A percentile compares a stretch with the other conserved stretches of the same genome.
phyloP scores from a whole-genome alignment of 495 filamentous ascomycete genomes.

The Hypoxylon subgilvum region DNA sequence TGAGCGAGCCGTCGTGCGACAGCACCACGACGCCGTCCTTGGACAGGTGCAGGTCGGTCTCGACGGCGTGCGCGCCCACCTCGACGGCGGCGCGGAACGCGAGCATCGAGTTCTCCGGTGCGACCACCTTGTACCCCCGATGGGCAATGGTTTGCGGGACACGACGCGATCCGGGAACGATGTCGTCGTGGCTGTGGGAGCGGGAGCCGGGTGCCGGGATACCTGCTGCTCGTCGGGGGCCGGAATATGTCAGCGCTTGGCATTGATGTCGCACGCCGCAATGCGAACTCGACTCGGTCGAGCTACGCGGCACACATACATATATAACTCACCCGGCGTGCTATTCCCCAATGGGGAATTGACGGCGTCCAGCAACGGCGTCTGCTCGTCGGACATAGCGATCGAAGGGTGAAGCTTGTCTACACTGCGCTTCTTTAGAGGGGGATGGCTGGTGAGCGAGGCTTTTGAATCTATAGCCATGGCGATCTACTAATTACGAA shows the following conservation, averaged over 20 bases:
- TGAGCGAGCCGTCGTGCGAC: constrained; percentile 71
- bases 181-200: not conserved
- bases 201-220: constrained; percentile 15
- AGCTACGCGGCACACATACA: not conserved
- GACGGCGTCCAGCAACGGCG: constrained; percentile 14
- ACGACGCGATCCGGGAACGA: constrained; percentile 14
- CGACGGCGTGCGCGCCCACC: constrained; percentile 78
- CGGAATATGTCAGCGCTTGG: not conserved
- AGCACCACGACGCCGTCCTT: constrained; percentile 84
- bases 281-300: too few relatives aligned
- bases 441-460: constrained; percentile 3
- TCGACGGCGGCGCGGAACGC: constrained; percentile 76
- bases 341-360: not conserved
- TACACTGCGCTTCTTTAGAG: constrained; percentile 1
- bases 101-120: constrained; percentile 84
- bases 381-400: constrained; percentile 25
- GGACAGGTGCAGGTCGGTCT: constrained; percentile 85
- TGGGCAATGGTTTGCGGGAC: constrained; percentile 83
- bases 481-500: not conserved
- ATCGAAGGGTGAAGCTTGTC: not conserved
- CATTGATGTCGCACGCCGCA: too few relatives aligned
- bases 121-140: constrained; percentile 78
- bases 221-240: constrained; percentile 12
- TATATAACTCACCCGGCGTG: constrained; percentile 17
- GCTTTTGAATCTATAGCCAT: constrained; percentile 12